Percentiles rank a stretch among this genome's conserved stretches.
Conservation (phyloP, 345 rosid genomes). For the Chamaenerion angustifolium region DNA sequence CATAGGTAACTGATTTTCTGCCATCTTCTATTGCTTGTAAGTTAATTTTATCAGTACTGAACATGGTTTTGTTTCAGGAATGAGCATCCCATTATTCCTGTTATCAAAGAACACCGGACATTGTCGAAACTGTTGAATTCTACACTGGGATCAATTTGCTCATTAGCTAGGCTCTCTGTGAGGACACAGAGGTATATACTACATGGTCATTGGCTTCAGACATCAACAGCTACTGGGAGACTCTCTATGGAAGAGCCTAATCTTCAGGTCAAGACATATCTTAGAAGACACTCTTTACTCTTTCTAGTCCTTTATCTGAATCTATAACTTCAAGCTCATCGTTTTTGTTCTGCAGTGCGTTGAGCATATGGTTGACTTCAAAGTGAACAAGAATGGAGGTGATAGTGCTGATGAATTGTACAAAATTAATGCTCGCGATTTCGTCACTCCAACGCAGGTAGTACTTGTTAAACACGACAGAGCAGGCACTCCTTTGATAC, state of each 20-base stretch:
- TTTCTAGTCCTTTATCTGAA: not conserved
- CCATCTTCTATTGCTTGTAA: too few species aligned
- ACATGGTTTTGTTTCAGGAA: constrained; percentile 31
- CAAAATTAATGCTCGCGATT: constrained; percentile 80
- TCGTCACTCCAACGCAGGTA: constrained; percentile 88
- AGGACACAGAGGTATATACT: constrained; percentile 59
- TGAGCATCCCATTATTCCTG: constrained; percentile 80
- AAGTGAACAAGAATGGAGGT: constrained; percentile 28
- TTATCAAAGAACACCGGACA: constrained; percentile 84
- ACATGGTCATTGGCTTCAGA: constrained; percentile 94
- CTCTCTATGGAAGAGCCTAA: constrained; percentile 99
- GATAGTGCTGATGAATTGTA: constrained; percentile 20
- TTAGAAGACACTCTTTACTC: not conserved
- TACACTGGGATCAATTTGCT: constrained; percentile 83
- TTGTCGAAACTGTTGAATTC: constrained; percentile 77
- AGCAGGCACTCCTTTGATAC: too few species aligned
- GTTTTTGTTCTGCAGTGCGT: constrained; percentile 50
- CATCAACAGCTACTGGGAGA: constrained; percentile 92
- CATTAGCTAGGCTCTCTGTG: constrained; percentile 55
- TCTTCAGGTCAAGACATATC: constrained; percentile 56
- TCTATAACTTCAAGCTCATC: not conserved
- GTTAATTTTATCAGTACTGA: not conserved
- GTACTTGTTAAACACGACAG: constrained; percentile 5
- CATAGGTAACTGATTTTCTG: too few species aligned
- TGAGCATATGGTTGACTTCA: constrained; percentile 75